These are phyloP conservation scores for Clonostachys chloroleuca DNA, from an alignment of 2,329 filamentous ascomycete species.

Conservation along the genomic window DNA sequence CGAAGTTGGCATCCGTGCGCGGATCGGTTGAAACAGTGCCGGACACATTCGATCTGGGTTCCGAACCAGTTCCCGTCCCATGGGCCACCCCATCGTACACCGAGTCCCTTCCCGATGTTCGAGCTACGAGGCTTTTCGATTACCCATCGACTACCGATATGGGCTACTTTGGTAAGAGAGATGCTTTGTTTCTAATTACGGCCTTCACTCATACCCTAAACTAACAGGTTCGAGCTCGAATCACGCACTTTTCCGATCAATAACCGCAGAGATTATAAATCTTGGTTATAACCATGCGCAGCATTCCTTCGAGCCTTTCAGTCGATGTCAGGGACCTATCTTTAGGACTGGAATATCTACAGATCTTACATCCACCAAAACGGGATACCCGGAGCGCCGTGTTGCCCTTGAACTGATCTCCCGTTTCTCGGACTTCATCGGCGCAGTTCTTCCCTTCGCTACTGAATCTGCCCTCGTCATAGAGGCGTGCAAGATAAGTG, in stretches of 20 bases:
- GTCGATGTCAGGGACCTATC: slow-evolving; percentile 1
- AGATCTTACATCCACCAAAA: neutral
- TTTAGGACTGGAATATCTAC: neutral
- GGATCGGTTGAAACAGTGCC: too few species aligned
- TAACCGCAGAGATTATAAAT: slow-evolving; percentile 15
- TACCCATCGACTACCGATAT: slow-evolving; percentile 13
- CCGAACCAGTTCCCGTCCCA: too few species aligned
- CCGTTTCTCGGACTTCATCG: slow-evolving; percentile 18
- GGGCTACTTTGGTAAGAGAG: slow-evolving; percentile 15
- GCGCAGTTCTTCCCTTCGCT: slow-evolving; percentile 13
- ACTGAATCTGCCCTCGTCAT: slow-evolving; percentile 10
- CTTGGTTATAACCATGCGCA: slow-evolving; percentile 7
- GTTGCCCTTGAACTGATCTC: slow-evolving; percentile 3
- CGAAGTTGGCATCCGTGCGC: too few species aligned
- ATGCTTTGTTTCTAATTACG: neutral
- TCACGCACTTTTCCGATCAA: slow-evolving; percentile 17
- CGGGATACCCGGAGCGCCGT: neutral
- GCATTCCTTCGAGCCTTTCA: slow-evolving; percentile 4
- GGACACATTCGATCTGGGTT: too few species aligned
- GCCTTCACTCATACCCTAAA: neutral
- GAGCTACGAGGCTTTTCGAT: slow-evolving; percentile 19
- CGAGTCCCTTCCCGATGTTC: slow-evolving; percentile 15
- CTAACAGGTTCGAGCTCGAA: slow-evolving; percentile 19
- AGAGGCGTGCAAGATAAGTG: slow-evolving; percentile 8
- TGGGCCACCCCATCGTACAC: neutral